phyloP scores from a whole-genome alignment of 2,329 filamentous ascomycete genomes.

The Arthrobotrys conoides region DNA sequence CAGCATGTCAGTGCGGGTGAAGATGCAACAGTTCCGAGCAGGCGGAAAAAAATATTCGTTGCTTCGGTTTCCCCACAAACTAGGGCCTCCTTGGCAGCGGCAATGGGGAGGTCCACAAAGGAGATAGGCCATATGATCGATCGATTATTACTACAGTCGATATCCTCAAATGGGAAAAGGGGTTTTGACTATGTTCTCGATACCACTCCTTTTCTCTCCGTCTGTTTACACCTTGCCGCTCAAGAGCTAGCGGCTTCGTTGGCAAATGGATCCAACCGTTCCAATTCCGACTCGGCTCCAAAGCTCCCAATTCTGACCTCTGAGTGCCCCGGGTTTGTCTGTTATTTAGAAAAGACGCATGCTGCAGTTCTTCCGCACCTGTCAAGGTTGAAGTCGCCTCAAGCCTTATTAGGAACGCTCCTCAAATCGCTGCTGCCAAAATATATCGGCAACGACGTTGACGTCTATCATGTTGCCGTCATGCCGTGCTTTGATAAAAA shows the following conservation, averaged over 20 bases:
- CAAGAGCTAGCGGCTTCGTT: slow-evolving; percentile 75
- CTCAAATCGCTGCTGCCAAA: slow-evolving; percentile 81
- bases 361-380: slow-evolving; percentile 92
- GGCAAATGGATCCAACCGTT: slow-evolving; percentile 65
- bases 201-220: slow-evolving; percentile 85
- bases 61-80: slow-evolving; percentile 94
- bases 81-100: slow-evolving; percentile 87
- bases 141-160: slow-evolving; percentile 78
- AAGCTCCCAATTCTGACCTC: slow-evolving; percentile 82
- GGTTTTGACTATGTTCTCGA: slow-evolving; percentile 91
- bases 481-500: slow-evolving; percentile 99
- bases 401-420: slow-evolving; percentile 89
- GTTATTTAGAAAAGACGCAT: slow-evolving; percentile 98
- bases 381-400: slow-evolving; percentile 91
- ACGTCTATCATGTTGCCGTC: slow-evolving; percentile 91
- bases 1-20: slow-evolving; percentile 71
- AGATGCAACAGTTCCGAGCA: slow-evolving; percentile 20
- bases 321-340: slow-evolving; percentile 97
- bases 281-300: slow-evolving; percentile 62
- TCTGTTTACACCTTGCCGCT: slow-evolving; percentile 83
- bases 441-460: slow-evolving; percentile 79
- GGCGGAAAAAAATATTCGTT: slow-evolving; percentile 76
- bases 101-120: slow-evolving; percentile 79
- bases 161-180: slow-evolving; percentile 78
- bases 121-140: slow-evolving; percentile 86